phyloP scores from a whole-genome alignment of 2,329 filamentous ascomycete species.

The Stagonosporopsis chrysanthemi region DNA sequence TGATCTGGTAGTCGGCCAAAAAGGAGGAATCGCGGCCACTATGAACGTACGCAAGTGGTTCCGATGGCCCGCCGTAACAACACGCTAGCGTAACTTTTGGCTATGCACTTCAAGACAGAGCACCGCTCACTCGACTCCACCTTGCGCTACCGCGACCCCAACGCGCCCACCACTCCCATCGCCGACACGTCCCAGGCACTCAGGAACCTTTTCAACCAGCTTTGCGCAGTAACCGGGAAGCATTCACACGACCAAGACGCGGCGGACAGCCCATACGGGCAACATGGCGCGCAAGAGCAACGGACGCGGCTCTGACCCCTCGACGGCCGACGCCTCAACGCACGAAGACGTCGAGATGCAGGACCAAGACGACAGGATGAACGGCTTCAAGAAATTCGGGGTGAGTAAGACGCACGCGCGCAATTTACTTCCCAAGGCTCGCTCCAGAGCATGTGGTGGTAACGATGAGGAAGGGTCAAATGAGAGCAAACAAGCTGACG shows the following conservation, averaged over 20 bases:
- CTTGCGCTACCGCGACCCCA: constrained; percentile 14
- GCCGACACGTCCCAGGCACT: constrained; percentile 15
- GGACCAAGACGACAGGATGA: constrained; percentile 42
- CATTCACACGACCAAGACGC: constrained; percentile 28
- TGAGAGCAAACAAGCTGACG: constrained; percentile 34
- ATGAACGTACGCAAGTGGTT: constrained; percentile 9
- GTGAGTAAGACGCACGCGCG: constrained; percentile 31
- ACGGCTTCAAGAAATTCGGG: constrained; percentile 46
- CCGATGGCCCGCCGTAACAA: constrained; percentile 12
- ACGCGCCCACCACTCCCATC: constrained; percentile 36
- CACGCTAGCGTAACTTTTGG: constrained; percentile 20
- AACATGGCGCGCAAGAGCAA: constrained; percentile 51
- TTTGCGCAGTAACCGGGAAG: constrained; percentile 11
- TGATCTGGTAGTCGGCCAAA: constrained; percentile 7
- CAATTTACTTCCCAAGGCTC: constrained; percentile 14
- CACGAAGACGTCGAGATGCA: constrained; percentile 51
- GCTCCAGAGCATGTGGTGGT: constrained; percentile 9
- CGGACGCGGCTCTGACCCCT: constrained; percentile 45
- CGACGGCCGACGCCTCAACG: constrained; percentile 48
- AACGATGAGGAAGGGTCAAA: not conserved
- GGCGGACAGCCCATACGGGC: constrained; percentile 46
- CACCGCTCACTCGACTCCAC: constrained; percentile 19
- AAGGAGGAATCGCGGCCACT: constrained; percentile 11
- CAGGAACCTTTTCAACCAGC: constrained; percentile 9
- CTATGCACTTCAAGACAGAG: constrained; percentile 18